Percentiles rank a stretch among this genome's conserved stretches.
Evolutionary conservation across 352 stramenopile genomes (phyloP).

Genomic region (Phytopythium mirpurense): DNA sequence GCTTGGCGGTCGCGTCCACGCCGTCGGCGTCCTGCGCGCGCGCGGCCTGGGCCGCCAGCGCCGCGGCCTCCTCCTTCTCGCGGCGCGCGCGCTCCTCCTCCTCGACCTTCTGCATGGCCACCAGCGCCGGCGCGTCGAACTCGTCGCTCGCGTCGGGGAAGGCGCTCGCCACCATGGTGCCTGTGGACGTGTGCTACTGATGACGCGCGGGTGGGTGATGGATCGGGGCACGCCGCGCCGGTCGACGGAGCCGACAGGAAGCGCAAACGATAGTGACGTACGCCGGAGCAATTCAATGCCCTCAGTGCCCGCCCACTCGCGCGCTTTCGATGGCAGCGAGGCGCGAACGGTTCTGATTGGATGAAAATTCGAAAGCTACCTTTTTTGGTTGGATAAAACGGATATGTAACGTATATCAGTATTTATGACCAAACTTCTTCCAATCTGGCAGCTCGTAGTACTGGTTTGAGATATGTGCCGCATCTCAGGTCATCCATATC

Average conservation of each 20-base stretch:
- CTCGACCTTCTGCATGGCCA: conserved; percentile 68
- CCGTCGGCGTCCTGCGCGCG: conserved; percentile 8
- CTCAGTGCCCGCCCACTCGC: background rate
- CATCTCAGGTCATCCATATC: too few species aligned
- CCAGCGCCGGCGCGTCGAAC: conserved; percentile 64
- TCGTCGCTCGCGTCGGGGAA: conserved; percentile 18
- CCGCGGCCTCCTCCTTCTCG: conserved; percentile 13
- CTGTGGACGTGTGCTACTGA: too few species aligned
- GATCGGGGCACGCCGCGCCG: too few species aligned
- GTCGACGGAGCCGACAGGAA: background rate
- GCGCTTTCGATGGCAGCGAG: conserved; percentile 3
- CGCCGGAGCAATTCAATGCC: background rate
- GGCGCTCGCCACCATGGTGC: conserved; percentile 49
- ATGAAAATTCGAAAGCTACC: background rate
- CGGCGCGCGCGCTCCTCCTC: conserved; percentile 25
- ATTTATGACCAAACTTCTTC: background rate
- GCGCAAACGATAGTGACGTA: background rate
- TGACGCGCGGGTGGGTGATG: background rate
- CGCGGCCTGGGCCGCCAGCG: background rate
- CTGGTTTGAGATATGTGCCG: background rate
- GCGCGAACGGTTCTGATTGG: conserved; percentile 5
- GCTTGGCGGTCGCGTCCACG: conserved; percentile 51
- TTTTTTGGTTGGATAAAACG: background rate
- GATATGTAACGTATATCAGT: background rate
- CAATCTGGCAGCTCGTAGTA: background rate